A percentile compares a stretch with the other conserved stretches of the same genome.
phyloP scores from a whole-genome alignment of 768 basidiomycete species.

The Lyophyllum semitale region DNA sequence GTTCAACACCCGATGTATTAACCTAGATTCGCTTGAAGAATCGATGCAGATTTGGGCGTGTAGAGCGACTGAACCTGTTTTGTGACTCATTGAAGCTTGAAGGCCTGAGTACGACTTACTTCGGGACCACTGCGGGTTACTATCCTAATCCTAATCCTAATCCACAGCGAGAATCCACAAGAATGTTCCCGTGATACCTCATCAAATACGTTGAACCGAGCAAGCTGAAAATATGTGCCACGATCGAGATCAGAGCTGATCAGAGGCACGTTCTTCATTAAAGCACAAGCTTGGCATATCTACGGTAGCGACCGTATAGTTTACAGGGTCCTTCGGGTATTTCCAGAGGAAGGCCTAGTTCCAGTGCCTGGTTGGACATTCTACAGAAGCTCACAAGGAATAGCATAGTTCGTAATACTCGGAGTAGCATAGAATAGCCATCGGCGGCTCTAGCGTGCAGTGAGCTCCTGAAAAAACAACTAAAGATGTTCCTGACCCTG shows the following conservation, averaged over 20 bases:
- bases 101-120: no score
- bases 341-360: neutral
- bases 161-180: no score
- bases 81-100: neutral
- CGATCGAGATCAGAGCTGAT: conserved; percentile 8
- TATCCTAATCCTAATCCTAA: no score
- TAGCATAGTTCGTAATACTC: neutral
- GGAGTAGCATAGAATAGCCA: no score
- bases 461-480: neutral
- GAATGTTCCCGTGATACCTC: neutral
- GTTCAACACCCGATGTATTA: neutral
- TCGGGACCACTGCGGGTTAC: no score
- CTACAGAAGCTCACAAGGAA: neutral
- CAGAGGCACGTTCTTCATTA: neutral
- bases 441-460: neutral
- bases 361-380: neutral
- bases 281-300: neutral
- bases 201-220: conserved; percentile 4
- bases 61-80: neutral
- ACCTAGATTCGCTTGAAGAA: neutral
- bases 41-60: conserved; percentile 1
- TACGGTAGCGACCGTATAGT: conserved; percentile 3
- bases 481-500: neutral
- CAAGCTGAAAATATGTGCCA: neutral
- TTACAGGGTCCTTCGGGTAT: neutral